Conservation (phyloP, 2,329 filamentous ascomycete genomes). For the Monilinia polystroma region DNA sequence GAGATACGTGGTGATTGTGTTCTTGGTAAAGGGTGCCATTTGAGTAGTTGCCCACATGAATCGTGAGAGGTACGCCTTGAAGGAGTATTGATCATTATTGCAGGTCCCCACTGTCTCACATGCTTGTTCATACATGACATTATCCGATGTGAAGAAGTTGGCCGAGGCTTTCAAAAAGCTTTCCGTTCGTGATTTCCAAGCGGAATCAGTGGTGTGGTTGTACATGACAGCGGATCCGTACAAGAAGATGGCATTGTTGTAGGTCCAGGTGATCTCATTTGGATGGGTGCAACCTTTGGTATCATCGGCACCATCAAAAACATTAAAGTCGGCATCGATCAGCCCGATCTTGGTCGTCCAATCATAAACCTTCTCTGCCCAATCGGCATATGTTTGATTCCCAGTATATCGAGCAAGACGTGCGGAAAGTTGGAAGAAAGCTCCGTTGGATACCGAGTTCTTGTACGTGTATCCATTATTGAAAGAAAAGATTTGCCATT, state of each 20-base stretch:
- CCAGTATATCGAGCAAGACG: constrained; percentile 69
- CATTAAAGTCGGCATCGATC: constrained; percentile 46
- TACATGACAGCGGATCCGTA: constrained; percentile 64
- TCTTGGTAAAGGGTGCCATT: constrained; percentile 55
- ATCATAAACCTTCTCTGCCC: constrained; percentile 66
- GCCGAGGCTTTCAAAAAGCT: constrained; percentile 52
- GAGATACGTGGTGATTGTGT: constrained; percentile 50
- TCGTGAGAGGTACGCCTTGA: constrained; percentile 66
- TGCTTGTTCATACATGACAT: constrained; percentile 65
- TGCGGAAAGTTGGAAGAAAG: constrained; percentile 79
- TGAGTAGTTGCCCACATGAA: constrained; percentile 60
- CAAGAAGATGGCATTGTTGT: constrained; percentile 64
- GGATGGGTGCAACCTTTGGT: constrained; percentile 50
- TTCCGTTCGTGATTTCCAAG: constrained; percentile 55
- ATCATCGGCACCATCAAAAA: constrained; percentile 58
- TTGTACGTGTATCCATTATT: constrained; percentile 83
- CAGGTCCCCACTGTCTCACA: constrained; percentile 60
- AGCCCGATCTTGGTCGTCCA: constrained; percentile 60
- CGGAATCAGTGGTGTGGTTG: constrained; percentile 54
- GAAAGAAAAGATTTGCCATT: constrained; percentile 77
- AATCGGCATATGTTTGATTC: constrained; percentile 63
- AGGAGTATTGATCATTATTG: constrained; percentile 63
- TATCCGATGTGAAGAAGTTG: constrained; percentile 56
- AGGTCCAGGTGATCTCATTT: constrained; percentile 61
- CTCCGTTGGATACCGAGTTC: constrained; percentile 77